Evolutionary conservation across 345 rosid genomes (phyloP).

Genomic region (Garcia nutans): DNA sequence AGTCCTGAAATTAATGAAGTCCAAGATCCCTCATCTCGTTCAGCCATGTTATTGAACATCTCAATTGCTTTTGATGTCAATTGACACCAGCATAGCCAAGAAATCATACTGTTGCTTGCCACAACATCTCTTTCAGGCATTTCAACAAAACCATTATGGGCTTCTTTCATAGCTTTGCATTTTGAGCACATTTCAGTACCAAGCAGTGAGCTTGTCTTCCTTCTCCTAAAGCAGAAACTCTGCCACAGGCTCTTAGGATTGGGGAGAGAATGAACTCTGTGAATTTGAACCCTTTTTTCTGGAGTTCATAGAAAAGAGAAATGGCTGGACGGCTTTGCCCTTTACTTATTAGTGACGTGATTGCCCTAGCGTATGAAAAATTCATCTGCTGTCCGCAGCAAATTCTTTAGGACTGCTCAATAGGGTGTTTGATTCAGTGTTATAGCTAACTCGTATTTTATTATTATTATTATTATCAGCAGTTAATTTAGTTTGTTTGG

Average conservation of each 20-base stretch:
- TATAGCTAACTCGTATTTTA: no score
- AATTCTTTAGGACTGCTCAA: no score
- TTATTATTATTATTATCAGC: no score
- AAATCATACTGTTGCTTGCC: conserved; percentile 25
- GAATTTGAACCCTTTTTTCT: background rate
- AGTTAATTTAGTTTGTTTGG: no score
- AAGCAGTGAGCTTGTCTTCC: conserved; percentile 30
- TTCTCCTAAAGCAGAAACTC: background rate
- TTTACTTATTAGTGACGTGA: background rate
- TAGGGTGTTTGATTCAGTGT: no score
- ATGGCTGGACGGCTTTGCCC: conserved; percentile 19
- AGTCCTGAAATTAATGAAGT: conserved; percentile 30
- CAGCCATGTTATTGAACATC: conserved; percentile 16
- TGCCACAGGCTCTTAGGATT: conserved; percentile 14
- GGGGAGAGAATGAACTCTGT: conserved; percentile 7
- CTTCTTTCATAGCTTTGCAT: background rate
- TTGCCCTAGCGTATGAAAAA: background rate
- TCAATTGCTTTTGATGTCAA: conserved; percentile 16
- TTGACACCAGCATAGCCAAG: conserved; percentile 13
- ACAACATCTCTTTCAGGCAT: conserved; percentile 27
- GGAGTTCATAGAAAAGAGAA: conserved; percentile 4
- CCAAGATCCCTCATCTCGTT: conserved; percentile 28
- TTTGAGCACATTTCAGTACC: conserved; percentile 22
- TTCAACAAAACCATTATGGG: conserved; percentile 22
- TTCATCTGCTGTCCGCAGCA: no score